These are phyloP conservation scores for Anaeramoeba ignava DNA, from an alignment of 78 protist genomes.

Conservation along the genomic window DNA sequence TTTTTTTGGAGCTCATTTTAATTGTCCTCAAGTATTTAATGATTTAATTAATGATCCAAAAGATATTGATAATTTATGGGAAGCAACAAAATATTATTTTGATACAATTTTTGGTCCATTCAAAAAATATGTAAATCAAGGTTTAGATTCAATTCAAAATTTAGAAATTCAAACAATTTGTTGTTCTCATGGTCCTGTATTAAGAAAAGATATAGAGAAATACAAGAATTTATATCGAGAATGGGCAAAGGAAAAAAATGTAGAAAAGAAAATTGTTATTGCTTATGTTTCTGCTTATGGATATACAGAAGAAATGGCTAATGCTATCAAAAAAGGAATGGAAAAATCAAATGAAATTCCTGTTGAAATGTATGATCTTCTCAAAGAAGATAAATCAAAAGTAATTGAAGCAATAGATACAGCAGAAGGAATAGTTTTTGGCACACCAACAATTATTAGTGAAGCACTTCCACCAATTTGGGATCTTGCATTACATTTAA, in stretches of 20 bases:
- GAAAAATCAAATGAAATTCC: not conserved
- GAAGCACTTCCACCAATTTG: slow-evolving; percentile 12
- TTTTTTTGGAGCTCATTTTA: not conserved
- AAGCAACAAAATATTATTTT: not conserved
- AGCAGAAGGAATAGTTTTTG: not conserved
- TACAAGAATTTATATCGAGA: not conserved
- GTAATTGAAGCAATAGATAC: not conserved
- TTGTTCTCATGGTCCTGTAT: not conserved
- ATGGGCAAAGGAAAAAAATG: not conserved
- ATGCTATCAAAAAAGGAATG: not conserved
- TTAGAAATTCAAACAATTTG: not conserved
- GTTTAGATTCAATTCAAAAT: not conserved
- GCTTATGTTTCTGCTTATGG: slow-evolving; percentile 10
- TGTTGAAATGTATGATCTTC: not conserved
- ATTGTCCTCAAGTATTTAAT: not conserved
- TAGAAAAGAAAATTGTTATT: not conserved
- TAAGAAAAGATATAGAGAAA: not conserved
- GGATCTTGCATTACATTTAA: not conserved
- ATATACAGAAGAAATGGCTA: slow-evolving; percentile 2
- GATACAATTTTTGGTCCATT: slow-evolving; percentile 9
- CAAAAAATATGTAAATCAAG: not conserved
- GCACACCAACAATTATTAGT: slow-evolving; percentile 2
- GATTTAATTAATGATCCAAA: not conserved
- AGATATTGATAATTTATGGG: not conserved
- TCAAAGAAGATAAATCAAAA: not conserved